phyloP scores from a whole-genome alignment of 2,329 filamentous ascomycete species.

The Fusarium sp. region DNA sequence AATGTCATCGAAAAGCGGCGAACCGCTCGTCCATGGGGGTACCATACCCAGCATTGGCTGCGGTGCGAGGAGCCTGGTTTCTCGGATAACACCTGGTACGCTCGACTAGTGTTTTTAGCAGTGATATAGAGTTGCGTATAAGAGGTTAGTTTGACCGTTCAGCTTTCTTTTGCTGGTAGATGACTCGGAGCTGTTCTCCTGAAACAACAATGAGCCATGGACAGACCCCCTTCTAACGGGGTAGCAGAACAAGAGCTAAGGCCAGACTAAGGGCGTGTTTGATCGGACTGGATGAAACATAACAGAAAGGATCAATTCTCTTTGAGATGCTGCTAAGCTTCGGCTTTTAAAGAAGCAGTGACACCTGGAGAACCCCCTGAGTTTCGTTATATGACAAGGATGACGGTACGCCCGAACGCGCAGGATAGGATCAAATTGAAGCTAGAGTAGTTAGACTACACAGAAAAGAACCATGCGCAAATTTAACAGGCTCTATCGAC shows the following conservation, averaged over 20 bases:
- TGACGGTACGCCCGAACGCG: too few species aligned
- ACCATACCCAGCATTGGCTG: not conserved
- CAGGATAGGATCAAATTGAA: not conserved
- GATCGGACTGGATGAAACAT: rapidly evolving
- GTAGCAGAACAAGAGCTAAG: rapidly evolving
- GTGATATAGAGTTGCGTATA: rapidly evolving
- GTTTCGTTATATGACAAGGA: not conserved
- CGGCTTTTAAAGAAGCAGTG: not conserved
- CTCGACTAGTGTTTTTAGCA: not conserved
- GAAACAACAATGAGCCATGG: not conserved
- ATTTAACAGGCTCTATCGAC: not conserved
- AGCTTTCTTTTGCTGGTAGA: too few species aligned
- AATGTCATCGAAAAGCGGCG: not conserved
- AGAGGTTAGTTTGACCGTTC: rapidly evolving
- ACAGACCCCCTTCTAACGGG: rapidly evolving
- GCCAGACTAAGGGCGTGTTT: rapidly evolving
- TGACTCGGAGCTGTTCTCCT: not conserved
- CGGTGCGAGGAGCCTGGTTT: not conserved
- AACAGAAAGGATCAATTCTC: rapidly evolving
- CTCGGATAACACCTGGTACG: not conserved
- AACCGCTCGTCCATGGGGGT: too few species aligned
- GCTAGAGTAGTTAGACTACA: not conserved
- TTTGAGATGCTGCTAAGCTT: rapidly evolving
- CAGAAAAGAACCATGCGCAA: not conserved
- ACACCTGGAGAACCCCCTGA: too few species aligned